These are phyloP conservation scores for Populus nigra DNA, from an alignment of 345 rosid species.

Conservation along the genomic window DNA sequence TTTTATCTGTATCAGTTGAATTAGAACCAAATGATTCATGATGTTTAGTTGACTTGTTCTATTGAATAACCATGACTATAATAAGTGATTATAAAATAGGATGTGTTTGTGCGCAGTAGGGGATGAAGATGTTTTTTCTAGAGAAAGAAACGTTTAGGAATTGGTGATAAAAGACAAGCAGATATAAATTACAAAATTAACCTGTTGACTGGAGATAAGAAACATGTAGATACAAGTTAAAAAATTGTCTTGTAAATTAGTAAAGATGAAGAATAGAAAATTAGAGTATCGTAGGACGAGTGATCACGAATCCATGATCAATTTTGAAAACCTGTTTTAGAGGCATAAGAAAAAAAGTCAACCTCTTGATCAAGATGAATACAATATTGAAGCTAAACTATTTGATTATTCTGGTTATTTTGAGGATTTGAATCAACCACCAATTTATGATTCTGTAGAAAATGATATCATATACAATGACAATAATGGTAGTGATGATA, in stretches of 20 bases:
- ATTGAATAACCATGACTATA: too few relatives aligned
- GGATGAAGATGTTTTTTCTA: neutral
- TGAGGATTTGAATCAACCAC: neutral
- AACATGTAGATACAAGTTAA: neutral
- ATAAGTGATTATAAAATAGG: neutral
- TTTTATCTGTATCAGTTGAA: too few relatives aligned
- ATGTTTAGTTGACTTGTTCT: too few relatives aligned
- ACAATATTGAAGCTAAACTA: neutral
- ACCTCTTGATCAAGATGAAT: too few relatives aligned
- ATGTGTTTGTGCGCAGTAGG: neutral
- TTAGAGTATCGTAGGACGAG: neutral
- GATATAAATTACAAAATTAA: neutral
- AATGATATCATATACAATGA: too few relatives aligned
- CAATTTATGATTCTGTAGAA: too few relatives aligned
- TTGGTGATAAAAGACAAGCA: neutral
- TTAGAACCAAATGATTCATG: too few relatives aligned
- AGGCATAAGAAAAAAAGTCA: too few relatives aligned
- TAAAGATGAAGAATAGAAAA: neutral
- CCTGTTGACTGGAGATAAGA: neutral
- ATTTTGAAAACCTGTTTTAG: too few relatives aligned
- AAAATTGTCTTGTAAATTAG: neutral
- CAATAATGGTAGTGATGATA: too few relatives aligned
- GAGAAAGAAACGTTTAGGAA: neutral
- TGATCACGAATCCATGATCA: neutral
- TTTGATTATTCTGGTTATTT: too few relatives aligned